Evolutionary conservation across 352 stramenopile species (phyloP), one percentile per base, ranked within the genome.

Genomic region (Phytophthora cryptogea): DNA sequence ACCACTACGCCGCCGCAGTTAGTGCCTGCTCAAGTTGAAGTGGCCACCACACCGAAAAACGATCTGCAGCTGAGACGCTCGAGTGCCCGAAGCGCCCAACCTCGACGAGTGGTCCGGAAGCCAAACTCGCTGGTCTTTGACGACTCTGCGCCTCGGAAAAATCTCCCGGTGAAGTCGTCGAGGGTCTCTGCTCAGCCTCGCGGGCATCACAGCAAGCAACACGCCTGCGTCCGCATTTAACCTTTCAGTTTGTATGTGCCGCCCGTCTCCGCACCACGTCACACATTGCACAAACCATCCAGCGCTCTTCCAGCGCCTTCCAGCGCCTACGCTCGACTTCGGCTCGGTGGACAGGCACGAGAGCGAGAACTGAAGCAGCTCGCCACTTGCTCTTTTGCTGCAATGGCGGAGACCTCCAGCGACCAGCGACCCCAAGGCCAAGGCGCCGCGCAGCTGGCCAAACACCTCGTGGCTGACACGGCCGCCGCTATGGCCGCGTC

Each of bases 401-500:
- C 47, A 53, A 72, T 72, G 64, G 49, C 59, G 39, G 64, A 69
- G 28, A 59, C 35, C 28, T 62, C 59, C 16, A 64, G 58, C 33
- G 33, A 68, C 40, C 45, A 32, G 13, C 16, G 20, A 23, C 20
- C 20, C 20, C 20, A 23, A 23, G 20, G 35, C 20, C 56, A 49
- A 23, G 35, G 40, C 49, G 32, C 62, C 36, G 45, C 41, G 11
- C 59, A 71, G 37, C 49, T 94, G 0, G 72, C 68, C 40, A 80
- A 83, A 51, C 72, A 83, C 14, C 77, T 95, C 48, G 73, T 62
- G 11, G 68, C 70, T 4, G 86, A 95, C 62, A 28, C 87, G n/a
- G 71, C 62, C 11, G 74, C 86, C 14, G 86, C 86, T 23, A 74
- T 74, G 33, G 57, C 64, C 8, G 84, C 86, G 26, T 95, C 86